Base-by-base conservation (phyloP, 306 rosid genomes). In the Quercus gilva region DNA sequence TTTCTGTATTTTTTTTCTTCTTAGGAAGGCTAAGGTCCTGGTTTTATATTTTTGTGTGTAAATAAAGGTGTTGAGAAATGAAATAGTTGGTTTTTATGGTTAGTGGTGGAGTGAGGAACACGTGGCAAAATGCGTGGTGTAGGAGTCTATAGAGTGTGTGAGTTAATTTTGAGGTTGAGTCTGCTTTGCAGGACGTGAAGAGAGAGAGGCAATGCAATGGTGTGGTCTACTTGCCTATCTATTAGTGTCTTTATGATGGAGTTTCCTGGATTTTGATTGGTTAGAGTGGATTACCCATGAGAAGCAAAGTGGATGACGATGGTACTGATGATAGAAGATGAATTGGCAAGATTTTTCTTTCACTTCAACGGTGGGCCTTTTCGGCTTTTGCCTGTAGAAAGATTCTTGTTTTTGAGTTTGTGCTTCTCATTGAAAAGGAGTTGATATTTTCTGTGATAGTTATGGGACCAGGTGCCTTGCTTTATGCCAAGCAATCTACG, bases 181-280 rank as follows among this genome's bases (percentile, higher is more conserved):
- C 81, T 82, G 81, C 55, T 23, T 74, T 33, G 29, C 75, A 59
- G 81, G 79, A 20, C 19, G 29, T 55, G 17, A 77, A 56, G 80
- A 82, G 59, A 26, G 60, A 51, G 78, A 56, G 82, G 14, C 61
- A 74, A 20, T 33, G 76, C 5, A 41, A 41, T 41, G 45, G 45
- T 41, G 45, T 41, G 45, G 29, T 29, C 29, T 29, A 51, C 64
- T 31, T 29, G 79, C 78, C 86, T 84, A 88, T 90, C 91, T 79
- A 1, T 18, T 81, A 45, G 76, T 79, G 79, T 80, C 65, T 21
- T 76, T 71, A 6, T 51, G 97, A 87, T 90, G 92, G 88, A 87
- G 91, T 81, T 81, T 87, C 77, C 69, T 85, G 87, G 29, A 80
- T 58, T 87, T 86, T 94, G 85, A 94, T 91, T 91, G 97, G 98